phyloP scores from a whole-genome alignment of 768 basidiomycete species.

The Pisolithus microcarpus region DNA sequence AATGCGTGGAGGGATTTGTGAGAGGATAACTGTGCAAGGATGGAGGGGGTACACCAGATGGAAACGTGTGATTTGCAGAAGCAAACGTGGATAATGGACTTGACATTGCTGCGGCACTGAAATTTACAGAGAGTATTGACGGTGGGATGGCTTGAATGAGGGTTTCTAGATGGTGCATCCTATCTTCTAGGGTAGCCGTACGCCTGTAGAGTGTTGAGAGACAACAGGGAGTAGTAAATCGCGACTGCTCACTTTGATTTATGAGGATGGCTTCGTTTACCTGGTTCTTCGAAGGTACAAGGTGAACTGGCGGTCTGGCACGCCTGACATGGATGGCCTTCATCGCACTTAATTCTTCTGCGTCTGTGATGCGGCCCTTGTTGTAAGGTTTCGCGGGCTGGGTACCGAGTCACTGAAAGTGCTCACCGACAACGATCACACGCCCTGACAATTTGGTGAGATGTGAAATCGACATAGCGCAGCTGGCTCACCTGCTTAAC shows the following conservation, averaged over 20 bases:
- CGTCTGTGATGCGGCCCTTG: constrained; percentile 38
- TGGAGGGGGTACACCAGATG: constrained; percentile 66
- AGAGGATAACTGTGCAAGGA: constrained; percentile 73
- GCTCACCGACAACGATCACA: constrained; percentile 88
- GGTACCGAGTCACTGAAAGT: background rate
- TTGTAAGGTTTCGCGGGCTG: background rate
- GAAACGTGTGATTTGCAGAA: constrained; percentile 35
- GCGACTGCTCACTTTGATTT: constrained; percentile 67
- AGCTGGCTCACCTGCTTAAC: constrained; percentile 60
- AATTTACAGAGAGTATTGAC: constrained; percentile 64
- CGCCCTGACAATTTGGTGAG: constrained; percentile 43
- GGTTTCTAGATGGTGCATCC: constrained; percentile 83
- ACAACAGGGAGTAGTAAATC: constrained; percentile 1
- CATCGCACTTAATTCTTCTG: constrained; percentile 80
- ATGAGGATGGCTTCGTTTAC: constrained; percentile 79
- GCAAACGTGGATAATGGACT: constrained; percentile 34
- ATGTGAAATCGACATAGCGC: background rate
- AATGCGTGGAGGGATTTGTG: constrained; percentile 75
- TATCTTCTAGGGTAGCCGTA: constrained; percentile 77
- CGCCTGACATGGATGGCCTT: constrained; percentile 84
- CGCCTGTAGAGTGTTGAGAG: constrained; percentile 37
- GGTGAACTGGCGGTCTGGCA: constrained; percentile 76
- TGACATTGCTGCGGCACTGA: constrained; percentile 26
- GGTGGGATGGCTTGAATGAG: constrained; percentile 81
- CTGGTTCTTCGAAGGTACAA: constrained; percentile 84